A percentile compares a stretch with the other conserved stretches of the same genome.
Conservation (phyloP, 345 rosid genomes). For the Nephelium lappaceum region DNA sequence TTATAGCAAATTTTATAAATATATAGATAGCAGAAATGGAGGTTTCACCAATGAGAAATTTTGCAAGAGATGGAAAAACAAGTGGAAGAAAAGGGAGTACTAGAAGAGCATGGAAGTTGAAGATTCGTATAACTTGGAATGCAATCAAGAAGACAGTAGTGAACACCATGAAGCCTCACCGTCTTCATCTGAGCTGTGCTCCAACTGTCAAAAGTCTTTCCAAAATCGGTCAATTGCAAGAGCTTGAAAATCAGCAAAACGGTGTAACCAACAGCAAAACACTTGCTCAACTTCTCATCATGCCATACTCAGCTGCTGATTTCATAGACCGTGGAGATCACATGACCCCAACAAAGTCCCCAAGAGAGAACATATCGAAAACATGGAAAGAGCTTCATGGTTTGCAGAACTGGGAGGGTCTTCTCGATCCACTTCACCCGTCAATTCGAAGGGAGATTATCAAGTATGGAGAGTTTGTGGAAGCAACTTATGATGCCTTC, state of each 20-base stretch:
- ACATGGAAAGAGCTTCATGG: constrained; percentile 58
- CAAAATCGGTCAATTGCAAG: constrained; percentile 21
- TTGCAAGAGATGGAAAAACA: constrained; percentile 23
- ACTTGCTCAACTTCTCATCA: constrained; percentile 42
- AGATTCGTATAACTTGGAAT: constrained; percentile 42
- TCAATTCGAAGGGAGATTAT: constrained; percentile 54
- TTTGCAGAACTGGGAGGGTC: constrained; percentile 45
- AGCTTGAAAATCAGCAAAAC: constrained; percentile 12
- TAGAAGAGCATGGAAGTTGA: constrained; percentile 43
- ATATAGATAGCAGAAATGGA: constrained; percentile 16
- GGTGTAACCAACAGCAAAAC: constrained; percentile 31
- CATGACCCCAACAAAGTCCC: constrained; percentile 67
- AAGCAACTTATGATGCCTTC: constrained; percentile 60
- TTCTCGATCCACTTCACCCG: constrained; percentile 59
- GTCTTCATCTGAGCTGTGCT: constrained; percentile 32
- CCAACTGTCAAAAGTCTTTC: constrained; percentile 33
- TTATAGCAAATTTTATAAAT: neutral
- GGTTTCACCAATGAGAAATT: constrained; percentile 30
- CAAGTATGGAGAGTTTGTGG: constrained; percentile 63
- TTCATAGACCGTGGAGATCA: constrained; percentile 55
- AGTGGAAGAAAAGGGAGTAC: constrained; percentile 26
- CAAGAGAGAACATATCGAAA: constrained; percentile 47
- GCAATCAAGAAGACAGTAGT: constrained; percentile 35
- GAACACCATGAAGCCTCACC: constrained; percentile 22
- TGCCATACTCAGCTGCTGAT: constrained; percentile 47